These are phyloP conservation scores for Puccinellia tenuiflora DNA, from an alignment of 176 grass and related monocot species.

Conservation along the genomic window DNA sequence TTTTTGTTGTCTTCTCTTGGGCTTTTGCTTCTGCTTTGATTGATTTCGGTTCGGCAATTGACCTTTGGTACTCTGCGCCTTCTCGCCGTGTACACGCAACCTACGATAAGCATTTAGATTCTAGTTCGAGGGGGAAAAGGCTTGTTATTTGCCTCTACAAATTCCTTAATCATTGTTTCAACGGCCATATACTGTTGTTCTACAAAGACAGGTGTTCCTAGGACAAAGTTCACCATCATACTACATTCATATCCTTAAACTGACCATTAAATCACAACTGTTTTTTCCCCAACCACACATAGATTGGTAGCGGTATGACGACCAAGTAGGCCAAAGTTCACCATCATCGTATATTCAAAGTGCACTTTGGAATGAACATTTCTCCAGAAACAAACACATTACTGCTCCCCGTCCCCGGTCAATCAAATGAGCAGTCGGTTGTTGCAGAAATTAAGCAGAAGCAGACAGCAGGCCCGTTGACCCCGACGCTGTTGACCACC, in stretches of 20 bases:
- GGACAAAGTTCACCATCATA: not conserved
- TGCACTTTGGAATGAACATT: not conserved
- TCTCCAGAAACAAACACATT: not conserved
- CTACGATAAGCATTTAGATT: too few species aligned
- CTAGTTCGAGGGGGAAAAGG: too few species aligned
- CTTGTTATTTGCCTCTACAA: too few species aligned
- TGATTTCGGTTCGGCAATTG: too few species aligned
- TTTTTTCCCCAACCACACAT: not conserved
- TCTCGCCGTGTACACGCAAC: too few species aligned
- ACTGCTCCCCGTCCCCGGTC: too few species aligned
- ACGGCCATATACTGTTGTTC: not conserved
- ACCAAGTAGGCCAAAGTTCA: not conserved
- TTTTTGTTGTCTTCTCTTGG: too few species aligned
- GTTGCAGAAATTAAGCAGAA: not conserved
- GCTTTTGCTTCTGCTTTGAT: too few species aligned
- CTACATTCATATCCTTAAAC: not conserved
- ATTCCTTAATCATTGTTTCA: not conserved
- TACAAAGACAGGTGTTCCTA: not conserved
- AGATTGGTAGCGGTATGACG: not conserved
- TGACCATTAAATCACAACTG: not conserved
- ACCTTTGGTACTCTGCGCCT: too few species aligned
- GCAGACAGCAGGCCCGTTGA: conserved; percentile 11
- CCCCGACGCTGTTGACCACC: not conserved
- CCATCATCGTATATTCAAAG: not conserved
- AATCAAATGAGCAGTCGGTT: not conserved